A percentile compares a stretch with the other conserved stretches of the same genome.
Evolutionary conservation across 371 early-diverging fungal species (phyloP).

Genomic region (Parasitella parasitica): DNA sequence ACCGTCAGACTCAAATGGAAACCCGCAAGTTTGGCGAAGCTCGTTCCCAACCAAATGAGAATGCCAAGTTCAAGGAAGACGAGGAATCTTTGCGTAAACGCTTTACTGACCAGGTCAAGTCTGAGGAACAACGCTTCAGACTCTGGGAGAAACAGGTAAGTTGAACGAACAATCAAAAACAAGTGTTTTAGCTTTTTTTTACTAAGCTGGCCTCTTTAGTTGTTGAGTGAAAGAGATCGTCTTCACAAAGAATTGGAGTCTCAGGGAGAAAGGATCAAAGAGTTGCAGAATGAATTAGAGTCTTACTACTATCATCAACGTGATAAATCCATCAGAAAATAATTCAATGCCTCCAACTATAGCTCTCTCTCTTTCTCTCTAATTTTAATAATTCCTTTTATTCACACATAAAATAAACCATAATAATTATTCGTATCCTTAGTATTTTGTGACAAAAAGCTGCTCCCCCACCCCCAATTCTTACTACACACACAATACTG

Average conservation of each 20-base stretch:
- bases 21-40: slow-evolving; percentile 82
- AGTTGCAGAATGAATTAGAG: slow-evolving; percentile 84
- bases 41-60: slow-evolving; percentile 67
- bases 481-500: too few relatives aligned
- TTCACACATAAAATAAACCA: too few relatives aligned
- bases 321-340: slow-evolving; percentile 35
- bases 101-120: slow-evolving; percentile 93
- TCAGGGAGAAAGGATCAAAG: slow-evolving; percentile 87
- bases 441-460: too few relatives aligned
- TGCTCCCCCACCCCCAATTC: too few relatives aligned
- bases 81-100: slow-evolving; percentile 89
- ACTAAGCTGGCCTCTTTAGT: slow-evolving; percentile 29
- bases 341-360: too few relatives aligned
- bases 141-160: slow-evolving; percentile 94
- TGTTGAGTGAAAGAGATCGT: slow-evolving; percentile 94
- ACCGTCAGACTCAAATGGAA: slow-evolving; percentile 82
- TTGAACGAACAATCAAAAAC: not conserved
- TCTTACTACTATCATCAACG: slow-evolving; percentile 42
- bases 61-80: slow-evolving; percentile 85
- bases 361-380: too few relatives aligned
- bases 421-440: too few relatives aligned
- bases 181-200: not conserved
- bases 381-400: too few relatives aligned
- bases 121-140: slow-evolving; percentile 94
- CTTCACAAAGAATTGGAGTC: slow-evolving; percentile 94